Conservation (phyloP, 345 rosid genomes). For the Rhodomyrtus tomentosa region DNA sequence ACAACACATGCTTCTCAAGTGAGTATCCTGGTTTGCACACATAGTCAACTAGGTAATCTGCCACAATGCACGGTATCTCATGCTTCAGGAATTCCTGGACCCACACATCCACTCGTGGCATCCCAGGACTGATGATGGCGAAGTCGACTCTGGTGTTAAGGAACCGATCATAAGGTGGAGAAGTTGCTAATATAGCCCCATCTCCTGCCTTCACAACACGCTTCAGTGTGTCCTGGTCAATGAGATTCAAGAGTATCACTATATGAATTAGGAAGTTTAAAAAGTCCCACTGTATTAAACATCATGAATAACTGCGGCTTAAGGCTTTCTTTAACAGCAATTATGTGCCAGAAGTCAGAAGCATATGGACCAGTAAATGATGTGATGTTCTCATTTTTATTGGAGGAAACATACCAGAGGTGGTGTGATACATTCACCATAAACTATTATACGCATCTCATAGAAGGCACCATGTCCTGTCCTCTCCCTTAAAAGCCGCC, state of each 20-base stretch:
- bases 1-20: conserved; percentile 72
- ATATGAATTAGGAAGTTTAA: neutral
- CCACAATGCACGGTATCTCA: conserved; percentile 71
- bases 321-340: neutral
- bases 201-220: conserved; percentile 91
- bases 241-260: neutral
- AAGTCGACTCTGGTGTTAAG: conserved; percentile 62
- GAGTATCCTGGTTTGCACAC: conserved; percentile 88
- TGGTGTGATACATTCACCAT: conserved; percentile 87
- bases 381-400: neutral
- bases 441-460: conserved; percentile 62
- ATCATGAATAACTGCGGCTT: neutral
- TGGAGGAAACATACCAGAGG: conserved; percentile 51
- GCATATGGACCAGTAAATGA: neutral
- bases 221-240: conserved; percentile 81
- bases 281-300: neutral
- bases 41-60: conserved; percentile 91
- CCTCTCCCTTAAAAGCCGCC: conserved; percentile 71
- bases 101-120: conserved; percentile 61
- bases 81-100: conserved; percentile 75
- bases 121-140: conserved; percentile 74
- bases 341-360: neutral
- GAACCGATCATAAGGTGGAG: conserved; percentile 88
- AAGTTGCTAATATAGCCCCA: conserved; percentile 83
- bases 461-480: conserved; percentile 91